Evolutionary conservation across 2,329 filamentous ascomycete species (phyloP), one percentile per base, ranked within the genome.

Genomic region (Corynespora cassiicola): DNA sequence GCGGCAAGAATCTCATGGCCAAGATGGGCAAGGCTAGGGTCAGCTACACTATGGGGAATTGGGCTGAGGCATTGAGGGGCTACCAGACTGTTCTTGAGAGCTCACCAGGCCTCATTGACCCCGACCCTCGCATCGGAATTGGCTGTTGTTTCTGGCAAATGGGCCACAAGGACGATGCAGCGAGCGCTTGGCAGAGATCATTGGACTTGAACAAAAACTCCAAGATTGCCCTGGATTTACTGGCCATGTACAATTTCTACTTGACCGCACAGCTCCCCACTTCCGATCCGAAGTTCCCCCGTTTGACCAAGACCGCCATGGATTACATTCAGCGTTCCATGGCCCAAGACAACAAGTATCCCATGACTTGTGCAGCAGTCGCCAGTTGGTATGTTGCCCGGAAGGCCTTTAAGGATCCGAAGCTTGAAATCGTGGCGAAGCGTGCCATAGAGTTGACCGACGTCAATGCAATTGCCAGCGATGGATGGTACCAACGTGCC

Each of bases 131-230:
- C 55, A 92, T 99, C 54, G 94, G 94, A 38, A 92, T 99, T 60
- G 94, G 94, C 29, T 94, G 90, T 69, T 99, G 94, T 74, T 86
- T 96, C 67, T 99, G 95, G 94, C 89, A 96, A 68, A 78, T 99
- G 18, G 91, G 91, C 8, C 90, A 89, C 75, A 96, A 95, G 68
- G 89, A 95, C 21, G 90, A 96, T 58, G 94, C 95, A 6, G 92
- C 88, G 63, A 75, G 78, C 31, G 92, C 94, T 9, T 99, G 94
- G 94, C 87, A 95, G 63, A 80, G 94, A 48, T 84, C 87, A 9
- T 72, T 96, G 18, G 88, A 95, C 63, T 79, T 96, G 42, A 85
- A 85, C 58, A 84, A 88, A 0, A 81, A 90, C 16, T 95, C 90
- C 15, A 96, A 95, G 71, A 82, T 90, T 45, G 91, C 91, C 33